These are phyloP conservation scores for Evernia prunastri DNA, from an alignment of 495 filamentous ascomycete species.

Conservation along the genomic window DNA sequence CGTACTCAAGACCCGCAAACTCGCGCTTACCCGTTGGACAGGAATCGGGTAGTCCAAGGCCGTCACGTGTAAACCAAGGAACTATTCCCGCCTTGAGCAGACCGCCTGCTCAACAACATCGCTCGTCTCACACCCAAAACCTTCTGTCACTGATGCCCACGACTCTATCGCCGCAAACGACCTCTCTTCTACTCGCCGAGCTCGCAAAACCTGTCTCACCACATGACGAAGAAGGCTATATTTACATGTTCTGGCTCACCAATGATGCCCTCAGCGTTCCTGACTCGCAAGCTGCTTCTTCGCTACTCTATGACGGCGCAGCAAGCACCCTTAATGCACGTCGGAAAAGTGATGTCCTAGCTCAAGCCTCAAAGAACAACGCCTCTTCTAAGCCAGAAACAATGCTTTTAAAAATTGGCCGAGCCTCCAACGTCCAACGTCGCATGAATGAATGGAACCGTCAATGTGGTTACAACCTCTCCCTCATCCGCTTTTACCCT, in stretches of 20 bases:
- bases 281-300: slow-evolving; percentile 51
- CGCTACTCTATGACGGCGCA: slow-evolving; percentile 44
- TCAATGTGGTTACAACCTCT: slow-evolving; percentile 84
- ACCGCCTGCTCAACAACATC: slow-evolving; percentile 35
- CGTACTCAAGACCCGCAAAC: not conserved
- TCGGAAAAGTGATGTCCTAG: slow-evolving; percentile 57
- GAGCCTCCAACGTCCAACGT: slow-evolving; percentile 83
- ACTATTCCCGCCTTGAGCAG: not conserved
- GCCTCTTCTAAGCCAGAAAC: slow-evolving; percentile 33
- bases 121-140: slow-evolving; percentile 41
- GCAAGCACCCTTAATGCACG: slow-evolving; percentile 36
- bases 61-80: not conserved
- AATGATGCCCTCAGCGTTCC: slow-evolving; percentile 37
- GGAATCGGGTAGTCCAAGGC: slow-evolving; percentile 5
- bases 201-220: slow-evolving; percentile 74
- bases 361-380: not conserved
- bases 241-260: slow-evolving; percentile 95
- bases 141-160: slow-evolving; percentile 62
- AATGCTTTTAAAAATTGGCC: slow-evolving; percentile 86
- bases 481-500: slow-evolving; percentile 86
- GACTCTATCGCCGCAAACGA: slow-evolving; percentile 54
- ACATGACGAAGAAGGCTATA: slow-evolving; percentile 81
- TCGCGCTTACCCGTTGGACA: not conserved
- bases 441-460: slow-evolving; percentile 86
- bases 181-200: slow-evolving; percentile 61